These are phyloP conservation scores for Ogataea methanolica DNA, from an alignment of 805 yeast species.

Conservation along the genomic window DNA sequence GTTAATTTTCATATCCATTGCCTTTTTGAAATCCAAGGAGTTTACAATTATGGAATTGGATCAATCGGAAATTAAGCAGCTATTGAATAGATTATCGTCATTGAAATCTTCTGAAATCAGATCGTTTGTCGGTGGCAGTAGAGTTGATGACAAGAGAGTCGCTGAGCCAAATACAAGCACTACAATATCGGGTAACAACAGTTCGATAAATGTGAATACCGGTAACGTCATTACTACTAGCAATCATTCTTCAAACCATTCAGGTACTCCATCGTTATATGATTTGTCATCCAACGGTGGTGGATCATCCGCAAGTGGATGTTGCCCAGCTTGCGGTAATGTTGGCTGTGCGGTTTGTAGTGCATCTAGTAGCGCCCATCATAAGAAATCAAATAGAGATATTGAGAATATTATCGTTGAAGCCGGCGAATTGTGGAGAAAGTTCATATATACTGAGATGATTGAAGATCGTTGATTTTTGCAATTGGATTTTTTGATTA, in stretches of 20 bases:
- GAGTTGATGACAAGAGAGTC: background rate
- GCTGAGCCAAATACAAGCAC: background rate
- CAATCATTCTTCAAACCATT: background rate
- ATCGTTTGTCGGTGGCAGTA: slow-evolving; percentile 21
- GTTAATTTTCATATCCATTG: slow-evolving; percentile 68
- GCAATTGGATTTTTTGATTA: background rate
- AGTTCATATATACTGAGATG: slow-evolving; percentile 65
- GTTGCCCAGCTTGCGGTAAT: slow-evolving; percentile 8
- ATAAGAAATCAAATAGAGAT: slow-evolving; percentile 36
- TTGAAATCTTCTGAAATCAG: slow-evolving; percentile 28
- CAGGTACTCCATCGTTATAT: slow-evolving; percentile 1
- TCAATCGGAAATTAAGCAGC: slow-evolving; percentile 82
- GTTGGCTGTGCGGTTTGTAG: slow-evolving; percentile 6
- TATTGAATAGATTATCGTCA: slow-evolving; percentile 55
- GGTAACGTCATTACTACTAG: background rate
- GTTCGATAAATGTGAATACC: background rate
- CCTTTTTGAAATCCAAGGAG: slow-evolving; percentile 77
- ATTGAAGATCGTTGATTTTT: slow-evolving; percentile 34
- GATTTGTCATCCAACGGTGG: background rate
- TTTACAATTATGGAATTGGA: slow-evolving; percentile 79
- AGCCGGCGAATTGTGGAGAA: slow-evolving; percentile 87
- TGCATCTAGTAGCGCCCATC: slow-evolving; percentile 7
- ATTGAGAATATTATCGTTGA: slow-evolving; percentile 70
- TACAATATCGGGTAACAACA: background rate
- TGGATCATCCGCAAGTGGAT: background rate